Percentiles rank a stretch among this genome's conserved stretches.
phyloP scores from a whole-genome alignment of 768 basidiomycete species.

The Astraeus odoratus region DNA sequence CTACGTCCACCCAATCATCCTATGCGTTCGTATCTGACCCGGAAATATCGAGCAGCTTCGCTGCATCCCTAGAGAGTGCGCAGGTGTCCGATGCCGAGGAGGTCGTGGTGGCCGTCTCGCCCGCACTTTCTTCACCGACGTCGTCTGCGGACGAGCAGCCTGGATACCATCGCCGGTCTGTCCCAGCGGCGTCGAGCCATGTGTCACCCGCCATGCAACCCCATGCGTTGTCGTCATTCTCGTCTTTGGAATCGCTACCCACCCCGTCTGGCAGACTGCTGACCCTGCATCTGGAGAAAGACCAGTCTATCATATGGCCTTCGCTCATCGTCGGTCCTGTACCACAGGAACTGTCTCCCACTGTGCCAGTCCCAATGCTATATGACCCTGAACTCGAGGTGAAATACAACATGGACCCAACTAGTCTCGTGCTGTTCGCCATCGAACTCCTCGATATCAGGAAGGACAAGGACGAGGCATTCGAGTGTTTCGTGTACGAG shows the following conservation, averaged over 20 bases:
- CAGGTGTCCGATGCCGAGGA: constrained; percentile 72
- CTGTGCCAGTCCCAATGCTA: constrained; percentile 42
- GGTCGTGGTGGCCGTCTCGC: constrained; percentile 41
- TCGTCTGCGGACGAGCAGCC: constrained; percentile 50
- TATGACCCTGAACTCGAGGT: constrained; percentile 47
- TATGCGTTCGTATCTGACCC: constrained; percentile 80
- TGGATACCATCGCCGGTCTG: constrained; percentile 12
- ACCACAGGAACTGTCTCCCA: constrained; percentile 52
- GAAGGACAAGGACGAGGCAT: constrained; percentile 69
- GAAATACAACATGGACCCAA: constrained; percentile 81
- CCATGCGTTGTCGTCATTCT: constrained; percentile 61
- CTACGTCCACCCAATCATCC: constrained; percentile 71
- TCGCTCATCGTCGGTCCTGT: constrained; percentile 70
- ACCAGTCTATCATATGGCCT: constrained; percentile 76
- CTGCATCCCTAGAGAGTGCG: constrained; percentile 71
- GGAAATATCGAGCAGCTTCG: constrained; percentile 80
- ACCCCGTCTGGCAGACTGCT: constrained; percentile 57
- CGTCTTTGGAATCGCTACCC: constrained; percentile 69
- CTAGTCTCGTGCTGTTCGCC: constrained; percentile 66
- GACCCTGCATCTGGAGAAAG: constrained; percentile 77
- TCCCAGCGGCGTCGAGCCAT: constrained; percentile 41
- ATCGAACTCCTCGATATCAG: constrained; percentile 70
- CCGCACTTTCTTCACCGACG: constrained; percentile 56
- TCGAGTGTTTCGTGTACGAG: constrained; percentile 74
- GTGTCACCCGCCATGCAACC: constrained; percentile 51